Evolutionary conservation across 768 basidiomycete species (phyloP).

Genomic region (Leccinum obscurum): DNA sequence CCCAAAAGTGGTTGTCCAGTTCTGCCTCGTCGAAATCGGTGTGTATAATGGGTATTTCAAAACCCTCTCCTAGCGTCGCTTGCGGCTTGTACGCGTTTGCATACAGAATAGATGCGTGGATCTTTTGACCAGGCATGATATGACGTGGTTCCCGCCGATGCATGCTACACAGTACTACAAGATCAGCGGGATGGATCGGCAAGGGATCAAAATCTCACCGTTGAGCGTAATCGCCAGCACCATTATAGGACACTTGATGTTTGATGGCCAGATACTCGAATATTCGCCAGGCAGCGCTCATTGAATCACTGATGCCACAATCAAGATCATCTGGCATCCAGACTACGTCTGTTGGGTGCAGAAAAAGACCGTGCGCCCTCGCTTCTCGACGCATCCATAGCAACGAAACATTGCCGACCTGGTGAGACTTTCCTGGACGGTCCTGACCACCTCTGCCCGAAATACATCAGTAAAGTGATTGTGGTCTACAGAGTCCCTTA

Average conservation of each 20-base stretch:
- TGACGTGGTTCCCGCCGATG: not conserved
- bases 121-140: too few relatives aligned
- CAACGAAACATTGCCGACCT: not conserved
- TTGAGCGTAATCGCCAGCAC: not conserved
- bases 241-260: not conserved
- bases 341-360: not conserved
- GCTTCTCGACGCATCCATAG: not conserved
- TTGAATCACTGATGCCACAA: not conserved
- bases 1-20: too few relatives aligned
- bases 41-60: too few relatives aligned
- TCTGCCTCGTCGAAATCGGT: too few relatives aligned
- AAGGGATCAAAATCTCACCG: not conserved
- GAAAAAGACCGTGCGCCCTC: not conserved
- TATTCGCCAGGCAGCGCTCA: not conserved
- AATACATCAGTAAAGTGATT: not conserved
- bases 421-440: not conserved
- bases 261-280: not conserved
- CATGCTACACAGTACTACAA: not conserved
- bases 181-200: not conserved
- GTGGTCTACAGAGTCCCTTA: not conserved
- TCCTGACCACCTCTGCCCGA: not conserved
- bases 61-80: too few relatives aligned
- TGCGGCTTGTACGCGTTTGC: too few relatives aligned
- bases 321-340: not conserved
- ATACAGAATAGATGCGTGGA: too few relatives aligned